Conservation (phyloP, 169 alveolate species). For the Cryptosporidium felis region DNA sequence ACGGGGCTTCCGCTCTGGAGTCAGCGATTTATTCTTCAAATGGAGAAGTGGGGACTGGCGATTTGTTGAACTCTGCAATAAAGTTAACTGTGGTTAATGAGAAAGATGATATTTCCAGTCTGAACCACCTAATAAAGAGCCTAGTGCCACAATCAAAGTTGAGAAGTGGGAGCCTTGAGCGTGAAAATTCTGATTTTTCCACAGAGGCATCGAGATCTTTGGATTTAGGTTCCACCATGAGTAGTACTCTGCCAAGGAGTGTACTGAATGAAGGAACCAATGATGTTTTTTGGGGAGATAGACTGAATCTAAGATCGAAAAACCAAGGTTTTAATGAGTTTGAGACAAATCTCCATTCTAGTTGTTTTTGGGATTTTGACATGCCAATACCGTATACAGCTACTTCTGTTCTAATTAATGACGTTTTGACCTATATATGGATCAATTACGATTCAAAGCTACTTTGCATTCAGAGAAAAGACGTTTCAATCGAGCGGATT, state of each 20-base stretch:
- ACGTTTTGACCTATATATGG: conserved; percentile 55
- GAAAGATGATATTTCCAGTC: conserved; percentile 53
- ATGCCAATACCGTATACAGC: conserved; percentile 71
- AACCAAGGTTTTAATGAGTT: conserved; percentile 1
- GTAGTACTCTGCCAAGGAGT: conserved; percentile 36
- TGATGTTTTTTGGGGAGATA: conserved; percentile 67
- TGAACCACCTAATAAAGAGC: conserved; percentile 19
- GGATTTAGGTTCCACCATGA: not conserved
- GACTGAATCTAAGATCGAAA: not conserved
- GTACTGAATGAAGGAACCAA: conserved; percentile 44
- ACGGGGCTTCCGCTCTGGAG: not conserved
- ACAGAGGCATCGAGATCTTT: conserved; percentile 11
- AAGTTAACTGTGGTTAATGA: conserved; percentile 34
- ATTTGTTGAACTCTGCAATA: not conserved
- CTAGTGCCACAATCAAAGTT: conserved; percentile 18
- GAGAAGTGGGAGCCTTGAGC: not conserved
- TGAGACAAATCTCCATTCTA: not conserved
- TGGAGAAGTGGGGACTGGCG: not conserved
- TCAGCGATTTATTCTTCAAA: too few relatives aligned
- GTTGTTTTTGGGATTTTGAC: conserved; percentile 61
- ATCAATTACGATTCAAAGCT: conserved; percentile 45
- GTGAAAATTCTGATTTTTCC: not conserved
- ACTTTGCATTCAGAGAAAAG: conserved; percentile 55
- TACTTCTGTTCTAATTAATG: conserved; percentile 30
- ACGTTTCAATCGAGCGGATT: not conserved